These are phyloP conservation scores for Iris macrosiphon DNA, from an alignment of 106 monocot species.

Conservation along the genomic window DNA sequence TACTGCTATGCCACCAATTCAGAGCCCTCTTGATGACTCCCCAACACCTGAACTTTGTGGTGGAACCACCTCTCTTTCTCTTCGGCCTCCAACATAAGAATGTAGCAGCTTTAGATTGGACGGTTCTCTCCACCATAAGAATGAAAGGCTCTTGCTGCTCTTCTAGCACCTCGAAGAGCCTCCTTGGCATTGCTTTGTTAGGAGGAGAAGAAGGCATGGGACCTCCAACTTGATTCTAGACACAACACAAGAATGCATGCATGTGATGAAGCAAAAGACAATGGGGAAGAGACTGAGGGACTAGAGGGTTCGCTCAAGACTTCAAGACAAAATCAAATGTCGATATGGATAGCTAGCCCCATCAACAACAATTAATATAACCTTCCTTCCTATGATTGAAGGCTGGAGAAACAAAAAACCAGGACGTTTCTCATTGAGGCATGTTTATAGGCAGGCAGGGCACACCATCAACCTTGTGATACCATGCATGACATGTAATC, in stretches of 20 bases:
- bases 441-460: no score
- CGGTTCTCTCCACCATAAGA: constrained; percentile 33
- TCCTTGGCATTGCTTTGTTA: constrained; percentile 20
- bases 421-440: no score
- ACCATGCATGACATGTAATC: no score
- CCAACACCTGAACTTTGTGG: constrained; percentile 10
- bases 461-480: no score
- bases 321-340: no score
- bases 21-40: constrained; percentile 12
- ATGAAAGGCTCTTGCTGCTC: constrained; percentile 86
- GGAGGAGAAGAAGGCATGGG: constrained; percentile 21
- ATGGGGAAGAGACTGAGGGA: no score
- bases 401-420: no score
- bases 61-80: neutral
- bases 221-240: constrained; percentile 1
- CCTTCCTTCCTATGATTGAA: no score
- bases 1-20: no score
- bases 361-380: no score
- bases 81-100: constrained; percentile 18
- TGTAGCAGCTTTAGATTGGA: constrained; percentile 4
- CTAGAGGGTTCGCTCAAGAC: no score
- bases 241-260: neutral
- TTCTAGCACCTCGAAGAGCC: constrained; percentile 61
- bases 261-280: neutral
- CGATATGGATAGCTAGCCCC: no score